Base-by-base conservation (phyloP, 1,139 yeast genomes). In the Yamadazyma membranifaciens region DNA sequence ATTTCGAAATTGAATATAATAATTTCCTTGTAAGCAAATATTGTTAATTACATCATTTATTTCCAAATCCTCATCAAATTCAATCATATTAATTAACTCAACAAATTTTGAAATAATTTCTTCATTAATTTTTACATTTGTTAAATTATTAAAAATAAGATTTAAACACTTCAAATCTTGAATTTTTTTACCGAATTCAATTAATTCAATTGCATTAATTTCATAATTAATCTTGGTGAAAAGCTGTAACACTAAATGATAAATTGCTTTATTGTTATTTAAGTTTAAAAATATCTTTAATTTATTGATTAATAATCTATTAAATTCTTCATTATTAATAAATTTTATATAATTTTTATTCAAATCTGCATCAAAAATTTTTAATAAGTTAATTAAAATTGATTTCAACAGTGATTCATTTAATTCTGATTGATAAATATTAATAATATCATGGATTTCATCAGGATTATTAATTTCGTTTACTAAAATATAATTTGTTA, bases 11-110 rank as follows among this genome's bases (percentile, higher is more conserved):
- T 31, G 3, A 4, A 34, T 27, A 31, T 41, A 48, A 28, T 16
- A 41, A 20, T 43, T 37, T 3, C 44, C 47, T 26, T 41, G 42
- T 3, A 34, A 27, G 32, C 49, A 41, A 11, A 50, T 25, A 16
- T 37, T 37, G 9, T 31, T 12, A 6, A 45, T 37, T 13, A 47
- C 32, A 2, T 30, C 31, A 10, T 46, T 43, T 1, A 48, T 20
- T n/a, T 39, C 37, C 9, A 34, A 31, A 1, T 36, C 57, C 2
- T 51, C 45, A 3, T 43, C 45, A 16, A 45, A 47, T 11, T 56
- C 49, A 33, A 61, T 48, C 7, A 48, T 37, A 33, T 53, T 56
- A 36, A 69, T 49, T 32, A 62, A 57, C 43, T 67, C 70, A 31
- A 69, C 48, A 17, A 70, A 54, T 39, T 54, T 53, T 3, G 3